phyloP scores from a whole-genome alignment of 768 basidiomycete species.

The Fibroporia radiculosa region DNA sequence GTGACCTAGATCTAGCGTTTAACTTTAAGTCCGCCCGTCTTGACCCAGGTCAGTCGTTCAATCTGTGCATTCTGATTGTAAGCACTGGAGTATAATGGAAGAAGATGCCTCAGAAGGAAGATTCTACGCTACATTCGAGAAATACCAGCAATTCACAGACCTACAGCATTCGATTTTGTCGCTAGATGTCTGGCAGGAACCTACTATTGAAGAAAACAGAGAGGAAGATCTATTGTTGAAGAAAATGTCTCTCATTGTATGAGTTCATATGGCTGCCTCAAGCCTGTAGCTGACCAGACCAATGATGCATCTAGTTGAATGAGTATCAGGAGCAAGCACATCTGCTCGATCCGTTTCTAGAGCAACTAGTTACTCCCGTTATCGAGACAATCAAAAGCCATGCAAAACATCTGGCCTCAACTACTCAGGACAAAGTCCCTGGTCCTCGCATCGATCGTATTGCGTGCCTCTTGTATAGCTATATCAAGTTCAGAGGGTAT shows the following conservation, averaged over 20 bases:
- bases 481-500: conserved; percentile 83
- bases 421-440: conserved; percentile 4
- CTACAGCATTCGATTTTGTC: conserved; percentile 44
- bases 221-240: conserved; percentile 34
- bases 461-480: conserved; percentile 62
- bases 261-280: conserved; percentile 11
- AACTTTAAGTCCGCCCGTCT: no score
- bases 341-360: conserved; percentile 84
- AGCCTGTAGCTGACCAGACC: not conserved
- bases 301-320: conserved; percentile 43
- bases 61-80: no score
- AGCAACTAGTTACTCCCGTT: conserved; percentile 68
- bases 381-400: conserved; percentile 55
- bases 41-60: no score
- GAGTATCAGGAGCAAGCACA: conserved; percentile 92
- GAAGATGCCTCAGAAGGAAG: conserved; percentile 38
- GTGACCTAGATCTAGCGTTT: no score
- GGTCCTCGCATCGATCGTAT: conserved; percentile 38
- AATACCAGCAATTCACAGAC: conserved; percentile 48
- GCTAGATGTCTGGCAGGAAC: conserved; percentile 36
- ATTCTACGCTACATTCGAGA: conserved; percentile 52
- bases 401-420: conserved; percentile 28
- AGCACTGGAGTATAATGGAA: no score
- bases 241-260: conserved; percentile 44
- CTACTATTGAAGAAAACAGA: conserved; percentile 22